Percentiles rank a stretch among this genome's conserved stretches.
Conservation (phyloP, 2,329 filamentous ascomycete species). For the Neonectria ditissima region DNA sequence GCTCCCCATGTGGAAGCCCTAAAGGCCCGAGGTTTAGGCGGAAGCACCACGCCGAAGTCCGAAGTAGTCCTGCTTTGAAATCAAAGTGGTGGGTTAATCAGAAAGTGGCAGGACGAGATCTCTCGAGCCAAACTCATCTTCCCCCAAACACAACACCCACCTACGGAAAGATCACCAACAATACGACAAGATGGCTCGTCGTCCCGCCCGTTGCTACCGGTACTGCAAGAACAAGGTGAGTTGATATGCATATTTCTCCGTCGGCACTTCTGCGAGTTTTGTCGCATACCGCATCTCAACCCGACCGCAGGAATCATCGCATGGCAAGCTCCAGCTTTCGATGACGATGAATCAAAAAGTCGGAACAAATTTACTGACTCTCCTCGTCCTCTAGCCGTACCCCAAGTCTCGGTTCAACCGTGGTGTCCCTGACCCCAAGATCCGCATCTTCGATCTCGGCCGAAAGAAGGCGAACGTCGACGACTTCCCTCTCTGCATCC, state of each 20-base stretch:
- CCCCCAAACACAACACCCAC: constrained; percentile 53
- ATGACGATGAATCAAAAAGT: constrained; percentile 9
- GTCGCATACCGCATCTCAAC: constrained; percentile 15
- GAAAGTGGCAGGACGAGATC: constrained; percentile 46
- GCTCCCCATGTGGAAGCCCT: constrained; percentile 47
- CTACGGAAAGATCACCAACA: constrained; percentile 57
- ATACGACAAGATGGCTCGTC: constrained; percentile 96
- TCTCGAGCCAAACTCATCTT: constrained; percentile 46
- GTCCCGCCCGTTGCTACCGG: constrained; percentile 99
- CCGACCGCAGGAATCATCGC: constrained; percentile 25
- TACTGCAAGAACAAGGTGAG: constrained; percentile 99
- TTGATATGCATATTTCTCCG: constrained; percentile 39
- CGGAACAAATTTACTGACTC: constrained; percentile 34
- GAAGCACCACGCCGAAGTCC: constrained; percentile 47
- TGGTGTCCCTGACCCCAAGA: constrained; percentile 88
- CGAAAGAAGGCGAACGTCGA: constrained; percentile 99
- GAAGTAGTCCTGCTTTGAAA: constrained; percentile 64
- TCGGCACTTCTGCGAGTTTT: constrained; percentile 31
- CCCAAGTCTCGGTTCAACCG: constrained; percentile 99
- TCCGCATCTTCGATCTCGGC: constrained; percentile 98
- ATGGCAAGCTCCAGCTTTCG: constrained; percentile 17
- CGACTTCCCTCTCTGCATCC: constrained; percentile 99
- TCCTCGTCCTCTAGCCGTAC: constrained; percentile 75
- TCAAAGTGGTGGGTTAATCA: constrained; percentile 55
- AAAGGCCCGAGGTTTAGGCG: constrained; percentile 56